Evolutionary conservation across 2,329 filamentous ascomycete genomes (phyloP).

Genomic region (Cladosporium sp.): DNA sequence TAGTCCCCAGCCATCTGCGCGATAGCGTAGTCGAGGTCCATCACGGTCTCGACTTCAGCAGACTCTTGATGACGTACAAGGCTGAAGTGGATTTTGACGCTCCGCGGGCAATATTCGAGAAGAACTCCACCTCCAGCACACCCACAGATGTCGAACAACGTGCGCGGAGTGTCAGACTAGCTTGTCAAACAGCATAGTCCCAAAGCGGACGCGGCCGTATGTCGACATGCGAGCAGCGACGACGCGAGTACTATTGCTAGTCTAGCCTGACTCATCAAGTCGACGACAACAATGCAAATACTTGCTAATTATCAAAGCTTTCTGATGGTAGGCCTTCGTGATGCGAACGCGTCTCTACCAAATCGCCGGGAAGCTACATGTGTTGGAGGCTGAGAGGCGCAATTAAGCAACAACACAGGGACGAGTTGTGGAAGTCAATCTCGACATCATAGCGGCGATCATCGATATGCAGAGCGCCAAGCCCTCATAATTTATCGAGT

Average conservation of each 20-base stretch:
- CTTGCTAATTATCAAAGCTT: neutral
- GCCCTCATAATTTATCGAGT: neutral
- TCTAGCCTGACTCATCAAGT: neutral
- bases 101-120: neutral
- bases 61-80: conserved; percentile 2
- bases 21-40: neutral
- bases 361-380: neutral
- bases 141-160: conserved; percentile 2
- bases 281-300: neutral
- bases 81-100: conserved; percentile 2
- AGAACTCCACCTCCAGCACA: conserved; percentile 2
- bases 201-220: neutral
- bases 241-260: neutral
- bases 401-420: neutral
- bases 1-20: neutral
- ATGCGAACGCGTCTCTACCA: neutral
- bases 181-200: neutral
- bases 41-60: neutral
- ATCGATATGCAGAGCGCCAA: conserved; percentile 2
- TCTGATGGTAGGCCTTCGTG: too few species aligned
- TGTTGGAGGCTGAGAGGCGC: neutral
- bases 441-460: conserved; percentile 6
- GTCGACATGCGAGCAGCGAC: too few species aligned
- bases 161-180: neutral
- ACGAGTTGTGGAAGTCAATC: neutral